Conservation (phyloP, 2,329 filamentous ascomycete species). For the Fusarium goolgardi region DNA sequence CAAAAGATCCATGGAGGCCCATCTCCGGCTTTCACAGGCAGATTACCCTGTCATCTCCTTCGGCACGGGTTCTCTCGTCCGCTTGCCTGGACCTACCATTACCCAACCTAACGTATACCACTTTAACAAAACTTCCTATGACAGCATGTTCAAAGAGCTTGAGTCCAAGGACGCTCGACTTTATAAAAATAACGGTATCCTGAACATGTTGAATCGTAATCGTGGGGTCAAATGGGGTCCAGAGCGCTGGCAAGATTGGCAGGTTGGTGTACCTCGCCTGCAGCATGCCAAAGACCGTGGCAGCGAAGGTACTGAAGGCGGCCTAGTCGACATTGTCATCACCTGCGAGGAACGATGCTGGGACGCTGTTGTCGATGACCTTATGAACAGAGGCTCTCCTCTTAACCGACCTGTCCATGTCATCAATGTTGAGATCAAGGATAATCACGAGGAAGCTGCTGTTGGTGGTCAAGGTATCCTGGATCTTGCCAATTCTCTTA, state of each 20-base stretch:
- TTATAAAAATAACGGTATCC: slow-evolving; percentile 90
- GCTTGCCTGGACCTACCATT: slow-evolving; percentile 90
- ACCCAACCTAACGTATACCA: slow-evolving; percentile 96
- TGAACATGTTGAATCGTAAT: slow-evolving; percentile 96
- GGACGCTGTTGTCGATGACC: slow-evolving; percentile 96
- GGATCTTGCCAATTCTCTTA: slow-evolving; percentile 87
- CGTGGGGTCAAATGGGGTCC: slow-evolving; percentile 93
- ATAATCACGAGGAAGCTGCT: slow-evolving; percentile 96
- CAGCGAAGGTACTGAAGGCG: slow-evolving; percentile 83
- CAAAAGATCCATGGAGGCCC: slow-evolving; percentile 83
- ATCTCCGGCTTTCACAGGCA: slow-evolving; percentile 87
- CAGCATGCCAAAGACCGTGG: slow-evolving; percentile 82
- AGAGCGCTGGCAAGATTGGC: slow-evolving; percentile 98
- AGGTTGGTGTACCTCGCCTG: slow-evolving; percentile 83
- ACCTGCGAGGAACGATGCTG: slow-evolving; percentile 98
- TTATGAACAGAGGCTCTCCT: slow-evolving; percentile 84
- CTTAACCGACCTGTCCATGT: slow-evolving; percentile 95
- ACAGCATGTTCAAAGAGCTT: slow-evolving; percentile 93
- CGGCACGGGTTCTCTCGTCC: slow-evolving; percentile 93
- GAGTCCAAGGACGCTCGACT: slow-evolving; percentile 85
- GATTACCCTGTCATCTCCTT: slow-evolving; percentile 97
- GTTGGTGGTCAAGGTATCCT: slow-evolving; percentile 92
- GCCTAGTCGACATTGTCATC: slow-evolving; percentile 92
- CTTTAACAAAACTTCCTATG: slow-evolving; percentile 97
- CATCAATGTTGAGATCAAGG: slow-evolving; percentile 98